Evolutionary conservation across 495 filamentous ascomycete species (phyloP), one percentile per base, ranked within the genome.

Genomic region (Umbilicaria muhlenbergii): DNA sequence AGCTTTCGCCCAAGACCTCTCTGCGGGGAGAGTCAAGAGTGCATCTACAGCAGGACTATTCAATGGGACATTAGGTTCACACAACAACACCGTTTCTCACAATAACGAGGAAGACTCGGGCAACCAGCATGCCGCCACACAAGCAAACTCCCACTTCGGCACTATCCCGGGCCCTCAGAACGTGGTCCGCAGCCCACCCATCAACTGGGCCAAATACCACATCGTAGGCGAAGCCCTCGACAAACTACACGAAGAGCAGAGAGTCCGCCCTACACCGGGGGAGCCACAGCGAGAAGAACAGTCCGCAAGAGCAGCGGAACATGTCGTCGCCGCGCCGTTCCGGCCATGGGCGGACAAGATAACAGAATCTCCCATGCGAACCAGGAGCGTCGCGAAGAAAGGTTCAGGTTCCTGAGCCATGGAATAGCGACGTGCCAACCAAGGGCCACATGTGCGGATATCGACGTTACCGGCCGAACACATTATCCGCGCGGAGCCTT

Each of bases 191-290:
- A 81, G 76, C 65, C 87, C 87, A 18, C 78, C 83, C 2, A 74
- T 94, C 46, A 92, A 92, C 64, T 94, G 87, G 87, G 74, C 75
- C 5, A 85, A 92, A 56, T 94, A 94, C 57, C 80, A 80, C 45
- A 67, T 93, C 14, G 77, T 86, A 1, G 86, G 86, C 19, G 79
- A 82, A 44, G 68, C 80, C 11, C 62, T 94, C 36, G 84, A 93
- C 56, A 80, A 78, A 58, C 67, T 93, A 50, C 87, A 94, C 62
- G 70, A 74, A 43, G 81, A 91, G 60, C 84, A 92, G 59, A 51
- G 73, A 24, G 60, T 61, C 39, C 67, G 81, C 34, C 86, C 86
- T 0, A 64, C 60, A 18, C 50, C 70, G 13, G 80, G 78, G 1
- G 60, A 66, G 38, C 77, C 80, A 24, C 44, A 63, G 47, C 57